Base-by-base conservation (phyloP, 441 rosid genomes). In the Metrosideros polymorpha region DNA sequence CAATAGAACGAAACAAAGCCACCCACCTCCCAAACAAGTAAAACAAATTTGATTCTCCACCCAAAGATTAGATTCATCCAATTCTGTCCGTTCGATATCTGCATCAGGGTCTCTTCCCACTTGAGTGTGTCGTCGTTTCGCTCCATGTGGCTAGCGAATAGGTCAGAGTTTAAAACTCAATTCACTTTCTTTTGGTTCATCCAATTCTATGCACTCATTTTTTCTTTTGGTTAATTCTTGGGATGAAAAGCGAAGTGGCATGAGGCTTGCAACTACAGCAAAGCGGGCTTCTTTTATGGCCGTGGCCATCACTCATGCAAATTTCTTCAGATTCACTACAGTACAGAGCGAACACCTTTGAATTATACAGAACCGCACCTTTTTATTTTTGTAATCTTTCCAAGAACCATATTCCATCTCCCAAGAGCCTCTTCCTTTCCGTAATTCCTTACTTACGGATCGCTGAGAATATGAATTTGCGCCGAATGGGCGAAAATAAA, bases 241-340 rank as follows among this genome's bases (percentile, higher is more conserved):
- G 85, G 42, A 85, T 63, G 1, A 57, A 50, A 79, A 25, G 52
- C 82, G 45, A 22, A 35, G 47, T 66, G 77, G 19, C 84, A 87
- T 84, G 82, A 91, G 85, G 87, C 92, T 90, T 92, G 93, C 87
- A 82, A 89, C 71, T 86, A 89, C 90, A 89, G 95, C 91, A 92
- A 92, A 90, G 93, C 82, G 42, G 89, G 89, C 27, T 27, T 50
- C 87, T 83, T 75, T 90, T 12, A 86, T 84, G n/a, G 76, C 76
- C 32, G 86, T 14, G 63, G 53, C 82, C 82, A 77, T 89, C 63
- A 2, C 85, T 32, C 82, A 29, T 57, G 18, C 49, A 22, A 63
- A 84, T 14, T 57, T 30, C 91, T 82, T 84, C 87, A 88, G 57
- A 24, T 52, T 85, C 83, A 75, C 32, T 56, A 10, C 29, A 85